Evolutionary conservation across 805 yeast genomes (phyloP).

Genomic region (Lipomyces orientalis): DNA sequence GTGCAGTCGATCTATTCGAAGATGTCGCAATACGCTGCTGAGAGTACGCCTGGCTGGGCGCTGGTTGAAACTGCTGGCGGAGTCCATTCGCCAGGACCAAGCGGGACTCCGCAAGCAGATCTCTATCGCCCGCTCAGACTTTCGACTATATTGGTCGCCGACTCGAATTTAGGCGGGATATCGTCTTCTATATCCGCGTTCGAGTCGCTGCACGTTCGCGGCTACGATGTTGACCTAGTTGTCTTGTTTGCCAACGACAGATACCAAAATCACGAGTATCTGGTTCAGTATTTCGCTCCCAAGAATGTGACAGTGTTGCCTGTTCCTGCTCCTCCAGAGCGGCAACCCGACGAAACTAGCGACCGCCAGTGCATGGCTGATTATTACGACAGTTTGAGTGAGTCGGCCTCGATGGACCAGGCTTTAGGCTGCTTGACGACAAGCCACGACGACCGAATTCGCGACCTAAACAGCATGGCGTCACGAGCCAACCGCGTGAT

Average conservation of each 20-base stretch:
- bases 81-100: constrained; percentile 5
- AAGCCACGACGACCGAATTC: constrained; percentile 19
- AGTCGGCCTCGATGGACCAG: not conserved
- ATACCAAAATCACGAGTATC: constrained; percentile 3
- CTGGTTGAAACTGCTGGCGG: constrained; percentile 7
- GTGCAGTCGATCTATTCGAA: constrained; percentile 1
- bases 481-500: constrained; percentile 12
- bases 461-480: not conserved
- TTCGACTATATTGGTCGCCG: not conserved
- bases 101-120: constrained; percentile 4
- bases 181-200: constrained; percentile 8
- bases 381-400: not conserved
- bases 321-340: constrained; percentile 4
- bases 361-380: constrained; percentile 1
- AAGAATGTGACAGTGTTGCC: not conserved
- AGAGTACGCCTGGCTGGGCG: not conserved
- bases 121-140: constrained; percentile 7
- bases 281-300: not conserved
- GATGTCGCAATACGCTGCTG: constrained; percentile 4
- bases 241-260: not conserved
- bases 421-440: constrained; percentile 10
- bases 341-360: not conserved
- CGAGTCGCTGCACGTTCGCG: constrained; percentile 5
- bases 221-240: not conserved
- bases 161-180: constrained; percentile 4